A percentile compares a stretch with the other conserved stretches of the same genome.
phyloP scores from a whole-genome alignment of 768 basidiomycete genomes.

The Multifurca ochricompacta region DNA sequence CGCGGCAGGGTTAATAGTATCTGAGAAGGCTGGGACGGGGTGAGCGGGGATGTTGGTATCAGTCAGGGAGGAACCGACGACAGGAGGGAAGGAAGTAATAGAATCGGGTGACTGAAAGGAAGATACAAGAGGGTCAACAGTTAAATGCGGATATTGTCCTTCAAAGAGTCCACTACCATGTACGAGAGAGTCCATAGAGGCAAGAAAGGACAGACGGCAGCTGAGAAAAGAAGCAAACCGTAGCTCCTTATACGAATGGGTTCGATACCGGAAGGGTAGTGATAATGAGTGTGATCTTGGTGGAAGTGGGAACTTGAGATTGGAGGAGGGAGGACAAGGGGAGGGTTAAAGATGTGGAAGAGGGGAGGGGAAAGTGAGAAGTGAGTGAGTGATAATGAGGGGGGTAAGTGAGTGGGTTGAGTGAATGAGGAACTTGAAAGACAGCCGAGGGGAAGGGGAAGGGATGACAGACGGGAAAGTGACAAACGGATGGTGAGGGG shows the following conservation, averaged over 20 bases:
- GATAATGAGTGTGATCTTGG: constrained; percentile 3
- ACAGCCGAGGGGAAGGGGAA: constrained; percentile 1
- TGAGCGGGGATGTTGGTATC: constrained; percentile 23
- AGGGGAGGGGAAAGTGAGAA: neutral
- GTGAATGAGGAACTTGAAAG: constrained; percentile 9
- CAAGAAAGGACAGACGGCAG: neutral
- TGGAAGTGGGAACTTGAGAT: constrained; percentile 13
- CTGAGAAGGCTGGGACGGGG: constrained; percentile 21
- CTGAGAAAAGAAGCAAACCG: neutral
- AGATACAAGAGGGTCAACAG: constrained; percentile 2
- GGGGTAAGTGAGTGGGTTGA: neutral
- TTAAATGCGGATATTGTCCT: constrained; percentile 11
- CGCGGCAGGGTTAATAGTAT: constrained; percentile 22
- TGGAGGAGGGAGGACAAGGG: constrained; percentile 2
- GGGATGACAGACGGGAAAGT: neutral
- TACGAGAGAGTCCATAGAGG: constrained; percentile 14
- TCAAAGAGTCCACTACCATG: constrained; percentile 6
- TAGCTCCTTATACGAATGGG: constrained; percentile 12
- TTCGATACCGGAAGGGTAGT: constrained; percentile 8
- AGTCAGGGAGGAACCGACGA: constrained; percentile 17
- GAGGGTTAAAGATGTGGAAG: neutral
- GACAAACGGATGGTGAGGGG: neutral
- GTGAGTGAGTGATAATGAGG: neutral
- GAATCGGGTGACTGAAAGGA: constrained; percentile 9
- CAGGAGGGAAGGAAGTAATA: constrained; percentile 15